Evolutionary conservation across 1,139 yeast genomes (phyloP).

Genomic region (Diutina scorzettiae): DNA sequence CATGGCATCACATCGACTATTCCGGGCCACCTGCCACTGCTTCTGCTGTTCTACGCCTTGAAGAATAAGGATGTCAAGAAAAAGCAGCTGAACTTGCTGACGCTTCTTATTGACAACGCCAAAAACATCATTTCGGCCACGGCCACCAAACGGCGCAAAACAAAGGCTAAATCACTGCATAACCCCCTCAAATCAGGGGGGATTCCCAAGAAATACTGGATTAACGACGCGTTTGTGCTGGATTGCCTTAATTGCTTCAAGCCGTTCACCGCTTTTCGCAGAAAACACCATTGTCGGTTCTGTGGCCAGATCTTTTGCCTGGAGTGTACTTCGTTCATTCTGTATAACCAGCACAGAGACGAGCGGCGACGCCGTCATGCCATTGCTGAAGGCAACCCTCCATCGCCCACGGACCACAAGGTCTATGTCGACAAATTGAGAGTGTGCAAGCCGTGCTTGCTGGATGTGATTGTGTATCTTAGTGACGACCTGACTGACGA

Average conservation of each 20-base stretch:
- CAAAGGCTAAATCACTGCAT: conserved; percentile 19
- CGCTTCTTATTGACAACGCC: conserved; percentile 1
- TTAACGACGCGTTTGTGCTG: conserved; percentile 79
- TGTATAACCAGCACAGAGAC: conserved; percentile 57
- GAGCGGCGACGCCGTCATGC: conserved; percentile 15
- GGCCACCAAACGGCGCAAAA: conserved; percentile 16
- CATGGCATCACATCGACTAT: conserved; percentile 2
- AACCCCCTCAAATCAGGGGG: conserved; percentile 38
- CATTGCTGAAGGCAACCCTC: background rate
- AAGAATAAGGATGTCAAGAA: background rate
- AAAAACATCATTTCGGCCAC: conserved; percentile 18
- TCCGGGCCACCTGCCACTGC: conserved; percentile 2
- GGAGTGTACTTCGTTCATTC: conserved; percentile 67
- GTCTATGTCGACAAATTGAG: conserved; percentile 56
- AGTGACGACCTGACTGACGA: conserved; percentile 39
- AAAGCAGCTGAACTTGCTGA: conserved; percentile 2
- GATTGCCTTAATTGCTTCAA: conserved; percentile 73
- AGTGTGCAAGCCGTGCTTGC: conserved; percentile 69
- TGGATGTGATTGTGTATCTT: conserved; percentile 50
- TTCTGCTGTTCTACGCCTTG: conserved; percentile 1
- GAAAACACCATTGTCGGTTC: conserved; percentile 90
- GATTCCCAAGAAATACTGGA: conserved; percentile 70
- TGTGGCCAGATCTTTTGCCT: conserved; percentile 95
- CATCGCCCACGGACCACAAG: conserved; percentile 8
- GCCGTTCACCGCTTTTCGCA: conserved; percentile 63